A percentile compares a stretch with the other conserved stretches of the same genome.
phyloP scores from a whole-genome alignment of 345 rosid genomes.

The Camelina sativa region DNA sequence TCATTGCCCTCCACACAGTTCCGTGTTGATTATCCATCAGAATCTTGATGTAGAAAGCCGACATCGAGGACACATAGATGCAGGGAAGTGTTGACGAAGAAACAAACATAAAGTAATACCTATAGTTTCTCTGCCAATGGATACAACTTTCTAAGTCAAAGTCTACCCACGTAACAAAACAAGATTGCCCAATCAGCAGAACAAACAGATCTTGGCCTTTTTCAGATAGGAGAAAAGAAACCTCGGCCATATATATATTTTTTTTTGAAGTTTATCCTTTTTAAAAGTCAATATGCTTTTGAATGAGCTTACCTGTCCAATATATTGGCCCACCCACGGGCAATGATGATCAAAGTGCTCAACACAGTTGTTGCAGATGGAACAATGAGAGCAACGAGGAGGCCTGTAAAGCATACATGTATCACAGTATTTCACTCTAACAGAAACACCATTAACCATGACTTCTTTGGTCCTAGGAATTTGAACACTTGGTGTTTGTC shows the following conservation, averaged over 20 bases:
- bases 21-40: constrained; percentile 73
- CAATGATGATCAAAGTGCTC: constrained; percentile 99
- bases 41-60: constrained; percentile 81
- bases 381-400: constrained; percentile 91
- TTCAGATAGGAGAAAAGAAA: background rate
- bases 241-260: background rate
- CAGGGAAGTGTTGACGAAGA: constrained; percentile 94
- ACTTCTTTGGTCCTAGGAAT: constrained; percentile 92
- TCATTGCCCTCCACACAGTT: constrained; percentile 92
- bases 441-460: constrained; percentile 74
- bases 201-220: constrained; percentile 25
- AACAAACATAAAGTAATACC: constrained; percentile 95
- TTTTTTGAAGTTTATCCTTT: background rate
- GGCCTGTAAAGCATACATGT: constrained; percentile 99
- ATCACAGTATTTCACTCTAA: constrained; percentile 91
- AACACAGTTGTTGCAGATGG: constrained; percentile 62
- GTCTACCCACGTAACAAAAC: constrained; percentile 11
- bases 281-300: background rate
- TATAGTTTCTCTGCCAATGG: constrained; percentile 89
- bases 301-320: constrained; percentile 78
- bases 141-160: constrained; percentile 22
- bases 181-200: constrained; percentile 10
- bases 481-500: constrained; percentile 89
- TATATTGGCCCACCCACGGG: constrained; percentile 99
- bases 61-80: constrained; percentile 85